Base-by-base conservation (phyloP, 768 basidiomycete species). In the Coprinellus micaceus region DNA sequence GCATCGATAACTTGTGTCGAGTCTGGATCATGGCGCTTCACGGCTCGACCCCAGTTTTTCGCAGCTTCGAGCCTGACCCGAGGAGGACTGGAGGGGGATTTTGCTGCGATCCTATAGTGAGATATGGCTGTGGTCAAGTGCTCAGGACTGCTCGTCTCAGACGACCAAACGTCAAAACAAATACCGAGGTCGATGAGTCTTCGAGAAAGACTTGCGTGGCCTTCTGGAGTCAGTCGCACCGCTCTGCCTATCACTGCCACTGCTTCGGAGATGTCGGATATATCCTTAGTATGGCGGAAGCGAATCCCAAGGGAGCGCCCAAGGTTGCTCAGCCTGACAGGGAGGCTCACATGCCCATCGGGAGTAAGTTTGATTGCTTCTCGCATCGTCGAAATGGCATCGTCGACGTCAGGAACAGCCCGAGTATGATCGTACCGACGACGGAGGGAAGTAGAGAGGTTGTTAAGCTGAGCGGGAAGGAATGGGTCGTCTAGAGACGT, bases 371-470 rank as follows among this genome's bases (percentile, higher is more conserved):
- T 46, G 2, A 64, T 48, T 13, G 63, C 59, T 36, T 52, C 52
- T 43, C 49, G 41, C 36, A 9, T 9, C 9, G 36, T 17, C 36
- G 36, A 19, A 21, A 65, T 59, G 9, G 64, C 60, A 21, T 58
- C 30, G 10, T 50, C 43, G 46, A 62, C 44, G 28, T 64, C 60
- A 17, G 53, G 22, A 2, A 58, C 44, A 5, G 59, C 52, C 22
- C 52, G 33, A 12, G 59, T 54, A n/a, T 7, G 26, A 9, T 48
- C 46, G 30, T 62, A 37, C 9, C 36, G 36, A 37, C 36, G 36
- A 9, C 9, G 9, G 28, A 69, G 60, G 2, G 61, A 61, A 49
- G 40, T 54, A 5, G 62, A 60, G 21, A 63, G 60, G 52, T 60
- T 37, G 36, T 9, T 37, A 17, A 37, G 36, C 17, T 17, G 36